phyloP scores from a whole-genome alignment of 768 basidiomycete genomes.

The Lactarius evosmus region DNA sequence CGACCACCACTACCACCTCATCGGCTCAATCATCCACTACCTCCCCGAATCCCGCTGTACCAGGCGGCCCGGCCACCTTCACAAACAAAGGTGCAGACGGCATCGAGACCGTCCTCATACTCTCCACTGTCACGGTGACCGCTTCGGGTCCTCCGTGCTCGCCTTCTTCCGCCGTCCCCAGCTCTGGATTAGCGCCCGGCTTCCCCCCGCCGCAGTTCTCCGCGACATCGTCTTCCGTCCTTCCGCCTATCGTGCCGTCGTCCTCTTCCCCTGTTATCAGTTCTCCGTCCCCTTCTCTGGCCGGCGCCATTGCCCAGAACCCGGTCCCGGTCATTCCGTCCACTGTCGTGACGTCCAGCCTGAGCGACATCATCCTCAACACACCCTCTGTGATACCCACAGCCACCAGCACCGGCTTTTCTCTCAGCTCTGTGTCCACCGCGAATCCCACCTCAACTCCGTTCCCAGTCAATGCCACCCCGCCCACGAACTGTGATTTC shows the following conservation, averaged over 20 bases:
- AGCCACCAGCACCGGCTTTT: slow-evolving; percentile 6
- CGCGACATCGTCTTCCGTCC: background rate
- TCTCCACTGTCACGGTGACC: slow-evolving; percentile 5
- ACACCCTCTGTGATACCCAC: background rate
- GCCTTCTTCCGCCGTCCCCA: background rate
- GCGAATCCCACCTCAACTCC: background rate
- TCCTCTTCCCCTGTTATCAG: background rate
- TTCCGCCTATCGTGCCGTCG: background rate
- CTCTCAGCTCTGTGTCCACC: slow-evolving; percentile 4
- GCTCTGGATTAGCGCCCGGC: background rate
- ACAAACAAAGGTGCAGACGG: slow-evolving; percentile 17
- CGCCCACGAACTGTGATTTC: background rate
- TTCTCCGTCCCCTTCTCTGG: background rate
- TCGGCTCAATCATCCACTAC: background rate
- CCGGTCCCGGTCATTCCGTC: background rate
- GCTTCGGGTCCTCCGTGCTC: background rate
- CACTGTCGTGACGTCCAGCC: background rate
- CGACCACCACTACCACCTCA: background rate
- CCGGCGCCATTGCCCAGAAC: background rate
- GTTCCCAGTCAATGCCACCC: background rate
- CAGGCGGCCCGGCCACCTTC: background rate
- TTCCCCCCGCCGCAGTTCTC: background rate
- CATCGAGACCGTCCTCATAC: slow-evolving; percentile 13
- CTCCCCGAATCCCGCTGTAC: background rate
- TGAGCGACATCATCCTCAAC: slow-evolving; percentile 8